A percentile compares a stretch with the other conserved stretches of the same genome.
phyloP scores from a whole-genome alignment of 1,284 basidiomycete species.

The Melampsora larici-populina region DNA sequence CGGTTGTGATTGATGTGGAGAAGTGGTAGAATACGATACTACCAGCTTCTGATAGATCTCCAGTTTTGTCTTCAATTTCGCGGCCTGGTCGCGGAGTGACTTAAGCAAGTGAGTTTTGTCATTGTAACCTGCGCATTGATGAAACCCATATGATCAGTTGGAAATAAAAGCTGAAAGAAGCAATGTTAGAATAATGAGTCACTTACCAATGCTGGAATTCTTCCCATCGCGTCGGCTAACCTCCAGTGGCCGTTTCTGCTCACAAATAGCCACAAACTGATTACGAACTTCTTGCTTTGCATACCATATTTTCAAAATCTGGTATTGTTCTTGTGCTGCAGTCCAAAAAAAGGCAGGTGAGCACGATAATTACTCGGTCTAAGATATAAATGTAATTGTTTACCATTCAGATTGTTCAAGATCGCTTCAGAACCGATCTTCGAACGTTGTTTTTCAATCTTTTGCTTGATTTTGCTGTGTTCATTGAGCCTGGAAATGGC shows the following conservation, averaged over 20 bases:
- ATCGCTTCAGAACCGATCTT: too few relatives aligned
- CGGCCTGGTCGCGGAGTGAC: too few relatives aligned
- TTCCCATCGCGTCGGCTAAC: not conserved
- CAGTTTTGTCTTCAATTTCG: not conserved
- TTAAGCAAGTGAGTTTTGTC: too few relatives aligned
- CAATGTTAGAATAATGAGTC: too few relatives aligned
- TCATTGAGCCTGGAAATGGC: too few relatives aligned
- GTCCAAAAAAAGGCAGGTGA: too few relatives aligned
- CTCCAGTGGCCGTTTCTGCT: not conserved
- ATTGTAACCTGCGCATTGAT: not conserved
- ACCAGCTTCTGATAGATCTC: not conserved
- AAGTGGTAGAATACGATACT: not conserved
- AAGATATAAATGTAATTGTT: too few relatives aligned
- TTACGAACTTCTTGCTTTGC: not conserved
- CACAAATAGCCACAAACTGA: not conserved
- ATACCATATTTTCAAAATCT: not conserved
- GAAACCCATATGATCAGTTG: not conserved
- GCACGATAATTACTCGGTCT: too few relatives aligned
- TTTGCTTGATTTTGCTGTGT: too few relatives aligned
- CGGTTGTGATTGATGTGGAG: not conserved
- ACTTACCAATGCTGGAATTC: constrained; percentile 11
- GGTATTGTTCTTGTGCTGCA: not conserved
- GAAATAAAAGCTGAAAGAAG: not conserved
- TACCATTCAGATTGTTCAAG: too few relatives aligned
- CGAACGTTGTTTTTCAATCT: too few relatives aligned